Evolutionary conservation across 768 basidiomycete species (phyloP), one percentile per base, ranked within the genome.

Genomic region (Polyporus arcularius): DNA sequence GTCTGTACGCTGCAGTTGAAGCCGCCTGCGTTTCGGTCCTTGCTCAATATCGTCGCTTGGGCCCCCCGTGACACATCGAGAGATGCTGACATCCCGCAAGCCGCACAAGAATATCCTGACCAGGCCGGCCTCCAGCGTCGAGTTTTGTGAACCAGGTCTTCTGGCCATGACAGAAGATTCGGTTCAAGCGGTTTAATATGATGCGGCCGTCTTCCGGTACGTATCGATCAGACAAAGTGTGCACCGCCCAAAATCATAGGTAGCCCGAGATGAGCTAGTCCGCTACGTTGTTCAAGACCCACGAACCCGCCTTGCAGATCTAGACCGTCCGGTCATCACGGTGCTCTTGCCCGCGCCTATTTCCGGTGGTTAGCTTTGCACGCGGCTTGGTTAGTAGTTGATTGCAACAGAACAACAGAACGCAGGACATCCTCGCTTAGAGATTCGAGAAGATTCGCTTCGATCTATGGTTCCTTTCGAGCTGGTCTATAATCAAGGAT

Each of bases 21-120:
- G 97, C 96, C 55, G 97, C 97, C 7, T 98, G 94, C 67, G 97
- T 98, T 35, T 99, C 97, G 18, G 97, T 99, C 18, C 97, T 87
- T 99, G 30, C 81, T 99, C 67, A 97, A 98, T 74, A 97, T 98
- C 67, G 97, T 98, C 74, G 97, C 66, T 99, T 98, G 70, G 97
- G 97, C 68, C 95, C 97, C 75, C 96, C 97, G n/a, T 95, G 92
- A 96, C 97, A 30, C 92, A 97, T 76, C 97, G 98, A 67, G 94
- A 96, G 57, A 98, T 83, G 43, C 82, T 93, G 60, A 87, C 88
- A 16, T 94, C 95, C 43, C 94, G 94, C 58, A 92, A 89, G 72
- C 86, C 94, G 10, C 97, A 98, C 79, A 94, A 93, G 76, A 79
- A 81, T 89, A 98, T 64, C 84, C 90, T 43, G 90, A 88, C 47